Conservation (phyloP, 768 basidiomycete species). For the Russula earlei region DNA sequence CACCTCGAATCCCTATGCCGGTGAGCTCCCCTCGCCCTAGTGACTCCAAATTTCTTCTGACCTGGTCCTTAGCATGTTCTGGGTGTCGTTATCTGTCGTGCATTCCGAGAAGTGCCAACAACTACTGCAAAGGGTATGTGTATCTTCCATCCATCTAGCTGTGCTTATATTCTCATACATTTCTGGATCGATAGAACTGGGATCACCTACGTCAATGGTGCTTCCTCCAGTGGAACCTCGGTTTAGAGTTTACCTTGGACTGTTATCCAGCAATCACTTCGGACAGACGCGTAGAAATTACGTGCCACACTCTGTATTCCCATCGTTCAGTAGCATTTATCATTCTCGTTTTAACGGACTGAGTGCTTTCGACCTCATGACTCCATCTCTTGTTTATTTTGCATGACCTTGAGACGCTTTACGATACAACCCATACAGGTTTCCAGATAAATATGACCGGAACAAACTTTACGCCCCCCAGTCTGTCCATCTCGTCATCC, state of each 20-base stretch:
- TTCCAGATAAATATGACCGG: too few relatives aligned
- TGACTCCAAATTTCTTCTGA: not conserved
- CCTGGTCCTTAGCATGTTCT: constrained; percentile 50
- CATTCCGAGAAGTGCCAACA: constrained; percentile 66
- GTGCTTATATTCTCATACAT: not conserved
- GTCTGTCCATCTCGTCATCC: constrained; percentile 27
- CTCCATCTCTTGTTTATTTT: not conserved
- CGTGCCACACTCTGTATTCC: not conserved
- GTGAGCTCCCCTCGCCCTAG: constrained; percentile 32
- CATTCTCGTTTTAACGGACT: not conserved
- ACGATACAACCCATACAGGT: constrained; percentile 11
- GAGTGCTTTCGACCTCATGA: not conserved
- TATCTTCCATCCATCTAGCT: not conserved
- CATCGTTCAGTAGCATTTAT: not conserved
- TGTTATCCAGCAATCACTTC: not conserved
- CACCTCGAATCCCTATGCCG: constrained; percentile 74
- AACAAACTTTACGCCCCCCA: too few relatives aligned
- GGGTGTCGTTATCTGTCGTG: constrained; percentile 90
- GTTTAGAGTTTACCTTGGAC: not conserved
- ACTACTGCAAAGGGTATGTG: constrained; percentile 49
- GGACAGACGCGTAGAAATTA: not conserved
- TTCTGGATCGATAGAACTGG: constrained; percentile 1
- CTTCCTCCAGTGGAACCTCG: not conserved
- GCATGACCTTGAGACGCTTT: not conserved
- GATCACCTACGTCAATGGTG: not conserved